These are phyloP conservation scores for Beauveria bassiana DNA, from an alignment of 2,329 filamentous ascomycete genomes.

Conservation along the genomic window DNA sequence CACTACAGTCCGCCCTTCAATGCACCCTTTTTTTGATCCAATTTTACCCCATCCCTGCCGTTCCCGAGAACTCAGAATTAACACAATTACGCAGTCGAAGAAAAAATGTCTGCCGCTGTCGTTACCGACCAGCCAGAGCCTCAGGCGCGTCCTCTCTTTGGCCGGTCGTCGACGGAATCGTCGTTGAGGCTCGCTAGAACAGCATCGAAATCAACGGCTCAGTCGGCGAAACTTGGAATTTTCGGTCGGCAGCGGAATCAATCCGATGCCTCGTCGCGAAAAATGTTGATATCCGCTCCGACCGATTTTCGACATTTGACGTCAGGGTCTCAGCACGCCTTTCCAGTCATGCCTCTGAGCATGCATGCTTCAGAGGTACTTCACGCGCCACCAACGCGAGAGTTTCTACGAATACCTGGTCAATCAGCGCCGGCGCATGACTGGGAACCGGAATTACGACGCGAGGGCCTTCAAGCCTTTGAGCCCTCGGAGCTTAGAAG, in stretches of 20 bases:
- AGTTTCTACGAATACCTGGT: not conserved
- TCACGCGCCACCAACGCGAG: conserved; percentile 10
- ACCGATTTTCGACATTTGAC: conserved; percentile 53
- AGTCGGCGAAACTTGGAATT: not conserved
- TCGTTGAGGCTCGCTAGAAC: not conserved
- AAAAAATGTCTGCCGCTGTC: conserved; percentile 20
- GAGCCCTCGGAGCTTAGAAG: conserved; percentile 49
- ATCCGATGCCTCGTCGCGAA: conserved; percentile 38
- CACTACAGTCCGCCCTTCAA: not conserved
- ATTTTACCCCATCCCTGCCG: not conserved
- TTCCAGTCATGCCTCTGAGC: not conserved
- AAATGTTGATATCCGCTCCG: conserved; percentile 50
- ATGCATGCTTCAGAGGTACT: conserved; percentile 27
- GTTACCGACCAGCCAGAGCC: conserved; percentile 22
- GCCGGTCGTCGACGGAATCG: conserved; percentile 1
- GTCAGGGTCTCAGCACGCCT: conserved; percentile 25
- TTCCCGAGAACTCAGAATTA: not conserved
- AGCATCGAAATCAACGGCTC: not conserved
- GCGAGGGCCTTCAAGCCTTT: not conserved
- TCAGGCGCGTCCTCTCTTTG: conserved; percentile 20
- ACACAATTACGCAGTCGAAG: conserved; percentile 2
- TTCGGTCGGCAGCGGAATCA: conserved; percentile 26
- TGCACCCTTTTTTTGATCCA: not conserved
- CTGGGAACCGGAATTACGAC: conserved; percentile 14
- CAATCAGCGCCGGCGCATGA: not conserved